Conservation (phyloP, 1,139 yeast species). For the Hanseniaspora sp. region DNA sequence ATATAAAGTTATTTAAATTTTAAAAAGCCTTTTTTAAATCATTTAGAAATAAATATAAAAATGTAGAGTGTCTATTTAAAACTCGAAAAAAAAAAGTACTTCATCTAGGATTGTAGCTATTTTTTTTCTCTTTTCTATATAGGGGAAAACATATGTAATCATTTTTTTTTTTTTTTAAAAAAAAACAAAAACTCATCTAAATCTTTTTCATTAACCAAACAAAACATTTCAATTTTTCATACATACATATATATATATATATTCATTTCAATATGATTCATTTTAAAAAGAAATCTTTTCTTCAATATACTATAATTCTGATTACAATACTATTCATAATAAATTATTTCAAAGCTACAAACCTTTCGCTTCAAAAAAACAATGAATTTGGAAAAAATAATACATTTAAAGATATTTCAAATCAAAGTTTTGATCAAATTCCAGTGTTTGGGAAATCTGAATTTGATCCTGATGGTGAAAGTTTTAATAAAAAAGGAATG, state of each 20-base stretch:
- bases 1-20: too few relatives aligned
- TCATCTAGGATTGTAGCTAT: background rate
- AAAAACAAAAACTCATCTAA: background rate
- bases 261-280: background rate
- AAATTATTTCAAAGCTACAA: background rate
- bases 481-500: conserved; percentile 20
- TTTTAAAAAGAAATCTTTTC: background rate
- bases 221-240: too few relatives aligned
- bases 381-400: background rate
- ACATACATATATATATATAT: background rate
- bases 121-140: too few relatives aligned
- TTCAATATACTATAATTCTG: background rate
- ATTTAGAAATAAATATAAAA: too few relatives aligned
- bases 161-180: too few relatives aligned
- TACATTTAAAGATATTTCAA: background rate
- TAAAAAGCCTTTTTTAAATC: too few relatives aligned
- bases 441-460: conserved; percentile 19
- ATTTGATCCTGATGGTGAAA: conserved; percentile 23
- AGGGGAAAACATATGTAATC: too few relatives aligned
- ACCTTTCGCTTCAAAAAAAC: background rate
- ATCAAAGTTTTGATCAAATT: background rate
- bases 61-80: too few relatives aligned
- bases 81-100: background rate
- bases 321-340: background rate
- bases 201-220: background rate